Conservation (phyloP, 495 filamentous ascomycete species). For the Lentithecium fluviatile region DNA sequence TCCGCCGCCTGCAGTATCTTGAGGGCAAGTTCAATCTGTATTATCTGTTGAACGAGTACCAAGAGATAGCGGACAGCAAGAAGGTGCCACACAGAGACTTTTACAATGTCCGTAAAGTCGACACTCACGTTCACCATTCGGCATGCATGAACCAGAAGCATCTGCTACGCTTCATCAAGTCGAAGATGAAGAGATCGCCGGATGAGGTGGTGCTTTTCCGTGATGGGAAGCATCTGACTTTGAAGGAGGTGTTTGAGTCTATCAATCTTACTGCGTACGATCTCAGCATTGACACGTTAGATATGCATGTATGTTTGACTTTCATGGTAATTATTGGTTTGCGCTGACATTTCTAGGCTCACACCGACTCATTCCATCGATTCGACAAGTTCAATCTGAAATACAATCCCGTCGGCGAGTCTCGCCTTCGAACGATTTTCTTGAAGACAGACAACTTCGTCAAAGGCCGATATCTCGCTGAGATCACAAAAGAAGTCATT, state of each 20-base stretch:
- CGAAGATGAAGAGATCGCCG: slow-evolving; percentile 96
- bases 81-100: slow-evolving; percentile 96
- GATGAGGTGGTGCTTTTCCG: slow-evolving; percentile 91
- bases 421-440: slow-evolving; percentile 90
- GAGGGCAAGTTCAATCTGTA: slow-evolving; percentile 97
- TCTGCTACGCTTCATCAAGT: slow-evolving; percentile 95
- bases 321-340: not conserved
- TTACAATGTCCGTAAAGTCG: slow-evolving; percentile 97
- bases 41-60: slow-evolving; percentile 87
- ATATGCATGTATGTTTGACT: slow-evolving; percentile 79
- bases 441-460: slow-evolving; percentile 98
- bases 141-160: slow-evolving; percentile 99
- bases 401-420: slow-evolving; percentile 97
- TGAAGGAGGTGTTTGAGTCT: slow-evolving; percentile 92
- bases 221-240: slow-evolving; percentile 87
- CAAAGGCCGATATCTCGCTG: slow-evolving; percentile 89
- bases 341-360: slow-evolving; percentile 58
- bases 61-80: slow-evolving; percentile 97
- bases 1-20: slow-evolving; percentile 86
- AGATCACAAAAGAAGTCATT: slow-evolving; percentile 97
- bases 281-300: slow-evolving; percentile 94
- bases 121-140: slow-evolving; percentile 98
- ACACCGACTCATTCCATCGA: slow-evolving; percentile 96
- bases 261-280: slow-evolving; percentile 97
- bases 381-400: slow-evolving; percentile 99